Percentiles rank a stretch among this genome's conserved stretches.
These are phyloP conservation scores for Gossypium davidsonii DNA, from an alignment of 441 rosid genomes.

Conservation along the genomic window DNA sequence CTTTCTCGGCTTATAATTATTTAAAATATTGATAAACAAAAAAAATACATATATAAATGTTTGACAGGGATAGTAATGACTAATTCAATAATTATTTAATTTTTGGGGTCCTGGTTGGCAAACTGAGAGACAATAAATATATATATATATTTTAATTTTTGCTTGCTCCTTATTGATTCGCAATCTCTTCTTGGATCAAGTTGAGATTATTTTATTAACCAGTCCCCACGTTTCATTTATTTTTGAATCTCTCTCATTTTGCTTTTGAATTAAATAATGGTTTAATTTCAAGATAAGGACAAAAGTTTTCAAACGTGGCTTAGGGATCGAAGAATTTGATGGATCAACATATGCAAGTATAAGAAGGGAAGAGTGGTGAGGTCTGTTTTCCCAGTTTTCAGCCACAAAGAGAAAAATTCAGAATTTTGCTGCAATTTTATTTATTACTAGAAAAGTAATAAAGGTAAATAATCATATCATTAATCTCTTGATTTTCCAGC, in stretches of 20 bases:
- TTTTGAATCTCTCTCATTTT: constrained; percentile 12
- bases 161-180: background rate
- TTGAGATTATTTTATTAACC: constrained; percentile 4
- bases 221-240: background rate
- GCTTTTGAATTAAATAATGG: constrained; percentile 6
- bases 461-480: background rate
- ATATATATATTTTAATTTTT: too few species aligned
- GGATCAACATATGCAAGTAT: background rate
- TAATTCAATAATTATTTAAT: background rate
- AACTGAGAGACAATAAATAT: background rate
- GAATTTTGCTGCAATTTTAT: background rate
- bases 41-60: background rate
- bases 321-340: background rate
- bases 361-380: background rate
- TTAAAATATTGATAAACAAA: background rate
- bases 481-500: background rate
- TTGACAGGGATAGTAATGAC: background rate
- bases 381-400: background rate
- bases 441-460: background rate
- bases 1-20: too few species aligned
- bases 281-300: background rate
- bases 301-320: constrained; percentile 23
- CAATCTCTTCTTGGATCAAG: constrained; percentile 15
- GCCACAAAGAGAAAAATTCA: background rate
- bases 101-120: background rate